Evolutionary conservation across 495 filamentous ascomycete genomes (phyloP).

Genomic region (Penicillium waksmanii): DNA sequence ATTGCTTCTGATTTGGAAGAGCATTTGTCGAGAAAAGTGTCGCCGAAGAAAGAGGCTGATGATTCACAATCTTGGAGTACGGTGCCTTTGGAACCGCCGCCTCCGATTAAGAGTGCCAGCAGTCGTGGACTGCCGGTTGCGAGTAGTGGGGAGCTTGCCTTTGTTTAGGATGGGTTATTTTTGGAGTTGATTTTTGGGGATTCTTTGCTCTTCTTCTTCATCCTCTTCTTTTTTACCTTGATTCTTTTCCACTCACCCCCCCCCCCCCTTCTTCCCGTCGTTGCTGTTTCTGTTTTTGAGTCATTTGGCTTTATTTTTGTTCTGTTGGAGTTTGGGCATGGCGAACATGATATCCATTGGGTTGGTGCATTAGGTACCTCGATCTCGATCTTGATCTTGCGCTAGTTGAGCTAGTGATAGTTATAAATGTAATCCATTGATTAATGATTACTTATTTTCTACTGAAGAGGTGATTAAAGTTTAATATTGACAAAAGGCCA

Average conservation of each 20-base stretch:
- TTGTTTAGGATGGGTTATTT: conserved; percentile 28
- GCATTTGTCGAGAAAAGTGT: conserved; percentile 29
- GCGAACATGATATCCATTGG: conserved; percentile 39
- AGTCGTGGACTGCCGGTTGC: conserved; percentile 29
- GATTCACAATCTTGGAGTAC: conserved; percentile 16
- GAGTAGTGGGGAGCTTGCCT: conserved; percentile 38
- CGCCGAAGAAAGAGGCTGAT: conserved; percentile 18
- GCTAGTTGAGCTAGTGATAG: conserved; percentile 15
- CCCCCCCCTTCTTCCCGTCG: neutral
- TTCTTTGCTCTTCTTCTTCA: conserved; percentile 6
- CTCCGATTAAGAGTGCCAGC: conserved; percentile 21
- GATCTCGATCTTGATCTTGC: neutral
- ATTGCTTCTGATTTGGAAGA: conserved; percentile 34
- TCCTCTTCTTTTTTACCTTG: conserved; percentile 2
- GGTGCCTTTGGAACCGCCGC: conserved; percentile 22
- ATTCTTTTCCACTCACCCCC: neutral
- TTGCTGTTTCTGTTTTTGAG: conserved; percentile 7
- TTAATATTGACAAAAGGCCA: too few relatives aligned
- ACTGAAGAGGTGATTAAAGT: neutral
- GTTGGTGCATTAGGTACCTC: conserved; percentile 11
- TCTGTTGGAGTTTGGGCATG: conserved; percentile 30
- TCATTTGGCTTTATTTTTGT: conserved; percentile 10
- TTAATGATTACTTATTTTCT: neutral
- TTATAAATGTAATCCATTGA: conserved; percentile 7
- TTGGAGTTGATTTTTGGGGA: neutral